Evolutionary conservation across 2,329 filamentous ascomycete genomes (phyloP), one percentile per base, ranked within the genome.

Genomic region (Chlorencoelia australis): DNA sequence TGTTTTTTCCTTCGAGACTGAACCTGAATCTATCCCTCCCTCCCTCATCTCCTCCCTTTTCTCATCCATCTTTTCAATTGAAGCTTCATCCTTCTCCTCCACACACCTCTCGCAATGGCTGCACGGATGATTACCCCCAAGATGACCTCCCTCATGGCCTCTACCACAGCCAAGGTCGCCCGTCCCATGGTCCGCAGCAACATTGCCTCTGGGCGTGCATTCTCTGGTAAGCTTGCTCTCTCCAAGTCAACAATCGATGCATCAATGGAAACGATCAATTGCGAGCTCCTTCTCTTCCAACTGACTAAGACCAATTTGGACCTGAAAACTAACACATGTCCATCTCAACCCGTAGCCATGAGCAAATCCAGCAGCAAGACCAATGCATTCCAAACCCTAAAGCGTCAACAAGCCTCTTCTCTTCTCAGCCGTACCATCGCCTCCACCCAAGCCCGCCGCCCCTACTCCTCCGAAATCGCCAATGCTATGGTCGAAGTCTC

Each of bases 401-500:
- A 83, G 77, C 81, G 81, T 67, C 72, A 77, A 67, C 74, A 79
- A 67, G 68, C 69, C 52, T 69, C 71, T 58, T 70, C 68, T 62
- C 71, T 80, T 68, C 65, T 81, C 67, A 72, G 74, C 66, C 67
- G 71, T 32, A 46, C 48, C 41, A 49, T 44, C 40, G 20, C 20
- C 27, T 19, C 35, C 20, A 24, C 21, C 48, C 40, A 26, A 46
- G 50, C 38, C 35, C 44, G 65, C 61, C 73, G 73, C 66, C 75
- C 78, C 64, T 88, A 87, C 80, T 85, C 79, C 60, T 87, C 82
- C 60, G 82, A 88, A 78, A 83, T 88, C 67, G 82, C 82, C 69
- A 73, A 82, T 65, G 82, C 82, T 66, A 80, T 88, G 72, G 82
- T 88, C 64, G 81, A 87, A 75, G 82, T 85, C 69, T 87, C 82